Base-by-base conservation (phyloP, 2,329 filamentous ascomycete species). In the Colletotrichum sp. region DNA sequence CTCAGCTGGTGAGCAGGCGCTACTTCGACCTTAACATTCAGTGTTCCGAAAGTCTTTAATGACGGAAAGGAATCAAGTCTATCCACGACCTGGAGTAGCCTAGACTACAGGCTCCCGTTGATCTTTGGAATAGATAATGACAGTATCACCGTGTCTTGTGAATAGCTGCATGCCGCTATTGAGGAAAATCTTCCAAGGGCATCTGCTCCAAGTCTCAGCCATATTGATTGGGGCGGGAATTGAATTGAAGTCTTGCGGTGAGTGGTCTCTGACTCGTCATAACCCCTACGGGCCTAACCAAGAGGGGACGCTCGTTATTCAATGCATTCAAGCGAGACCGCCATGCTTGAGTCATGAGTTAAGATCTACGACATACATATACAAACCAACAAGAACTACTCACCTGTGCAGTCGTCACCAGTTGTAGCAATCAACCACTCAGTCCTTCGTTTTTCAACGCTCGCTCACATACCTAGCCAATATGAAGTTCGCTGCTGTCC, bases 141-240 rank as follows among this genome's bases (percentile, higher is more conserved):
- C 10, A 21, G 0, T 21, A 21, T 49, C n/a, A 12, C 6, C 44
- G 3, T 28, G n/a, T 21, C 0, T 3, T 13, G 6, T 49, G n/a
- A 21, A 13, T 49, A 12, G 18, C 6, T 21, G n/a, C 44, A 52
- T 13, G 18, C 3, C n/a, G 18, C 10, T 52, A 52, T 7, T 13
- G n/a, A 13, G 44, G 6, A 0, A 21, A 52, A 52, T 52, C 10
- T 3, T 0, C 2, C 6, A 52, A 52, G 44, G 44, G 4, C n/a
- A 21, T 52, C 10, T 13, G 10, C 44, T 52, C n/a, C 2, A 21
- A 9, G 44, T 52, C 44, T 52, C 44, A 52, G 44, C 5, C 6
- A 52, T 21, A 52, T 52, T 52, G 44, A 52, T 52, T 52, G 10
- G 10, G 18, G n/a, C n/a, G n/a, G n/a, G 10, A 10, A 21, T 21